Evolutionary conservation across 2,329 filamentous ascomycete genomes (phyloP).

Genomic region (Daldinia sp.): DNA sequence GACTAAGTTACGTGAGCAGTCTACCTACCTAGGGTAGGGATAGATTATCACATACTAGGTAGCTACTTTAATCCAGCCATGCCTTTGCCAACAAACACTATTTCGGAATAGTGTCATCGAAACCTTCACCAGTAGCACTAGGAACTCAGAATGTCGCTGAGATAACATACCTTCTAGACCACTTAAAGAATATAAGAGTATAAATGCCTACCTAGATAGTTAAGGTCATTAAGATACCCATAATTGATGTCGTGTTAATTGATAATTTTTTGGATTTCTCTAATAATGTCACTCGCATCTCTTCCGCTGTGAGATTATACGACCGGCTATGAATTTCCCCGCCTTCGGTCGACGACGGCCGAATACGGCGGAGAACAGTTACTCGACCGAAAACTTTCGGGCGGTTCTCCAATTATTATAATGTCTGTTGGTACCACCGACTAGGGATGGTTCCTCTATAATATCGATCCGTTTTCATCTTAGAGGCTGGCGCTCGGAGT

Average conservation of each 20-base stretch:
- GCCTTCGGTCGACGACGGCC: neutral
- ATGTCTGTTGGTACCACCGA: neutral
- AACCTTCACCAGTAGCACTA: neutral
- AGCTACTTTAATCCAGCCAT: neutral
- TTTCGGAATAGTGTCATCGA: neutral
- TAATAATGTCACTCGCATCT: neutral
- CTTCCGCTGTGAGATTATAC: neutral
- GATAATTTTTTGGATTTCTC: neutral
- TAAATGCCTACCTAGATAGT: neutral
- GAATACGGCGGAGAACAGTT: neutral
- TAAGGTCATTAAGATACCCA: neutral
- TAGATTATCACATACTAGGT: too few relatives aligned
- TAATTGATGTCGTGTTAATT: neutral
- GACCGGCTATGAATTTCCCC: neutral
- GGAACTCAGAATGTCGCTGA: neutral
- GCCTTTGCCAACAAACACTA: neutral
- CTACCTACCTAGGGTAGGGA: too few relatives aligned
- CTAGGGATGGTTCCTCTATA: neutral
- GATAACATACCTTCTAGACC: neutral
- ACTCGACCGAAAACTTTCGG: neutral
- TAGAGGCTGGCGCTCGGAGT: slow-evolving; percentile 22
- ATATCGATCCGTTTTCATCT: slow-evolving; percentile 7
- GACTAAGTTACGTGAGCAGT: neutral
- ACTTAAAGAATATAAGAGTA: neutral
- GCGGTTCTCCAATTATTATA: neutral